Evolutionary conservation across 192 early-diverging fungal genomes (phyloP).

Genomic region (Coemansia sp.): DNA sequence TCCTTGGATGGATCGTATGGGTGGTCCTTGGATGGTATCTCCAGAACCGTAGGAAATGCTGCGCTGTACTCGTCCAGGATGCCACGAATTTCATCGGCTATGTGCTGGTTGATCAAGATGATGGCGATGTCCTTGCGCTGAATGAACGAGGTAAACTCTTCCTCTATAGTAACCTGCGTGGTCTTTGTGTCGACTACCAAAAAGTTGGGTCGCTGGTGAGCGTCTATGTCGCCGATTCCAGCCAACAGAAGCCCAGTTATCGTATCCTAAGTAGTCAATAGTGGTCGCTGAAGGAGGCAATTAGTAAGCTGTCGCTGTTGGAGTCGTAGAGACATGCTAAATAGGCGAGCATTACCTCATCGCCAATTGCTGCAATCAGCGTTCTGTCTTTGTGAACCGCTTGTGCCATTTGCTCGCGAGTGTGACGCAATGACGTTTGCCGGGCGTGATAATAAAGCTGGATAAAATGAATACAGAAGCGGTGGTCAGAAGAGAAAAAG

Average conservation of each 20-base stretch:
- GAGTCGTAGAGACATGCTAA: background rate
- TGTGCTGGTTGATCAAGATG: slow-evolving; percentile 96
- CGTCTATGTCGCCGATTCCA: slow-evolving; percentile 94
- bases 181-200: slow-evolving; percentile 93
- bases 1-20: slow-evolving; percentile 93
- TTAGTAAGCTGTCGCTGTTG: background rate
- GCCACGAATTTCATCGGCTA: slow-evolving; percentile 91
- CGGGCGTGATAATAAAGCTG: background rate
- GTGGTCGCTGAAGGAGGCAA: background rate
- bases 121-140: slow-evolving; percentile 96
- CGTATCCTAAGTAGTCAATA: slow-evolving; percentile 64
- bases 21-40: slow-evolving; percentile 99
- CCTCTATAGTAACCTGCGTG: slow-evolving; percentile 69
- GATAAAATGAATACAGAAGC: background rate
- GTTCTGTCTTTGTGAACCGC: slow-evolving; percentile 43
- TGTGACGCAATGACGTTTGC: background rate
- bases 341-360: slow-evolving; percentile 33
- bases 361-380: slow-evolving; percentile 57
- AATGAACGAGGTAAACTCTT: slow-evolving; percentile 87
- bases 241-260: slow-evolving; percentile 98
- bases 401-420: slow-evolving; percentile 22
- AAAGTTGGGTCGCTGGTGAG: slow-evolving; percentile 94
- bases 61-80: slow-evolving; percentile 88
- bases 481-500: background rate
- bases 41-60: slow-evolving; percentile 96